Evolutionary conservation across 2,329 filamentous ascomycete species (phyloP).

Genomic region (Fusarium nanum): DNA sequence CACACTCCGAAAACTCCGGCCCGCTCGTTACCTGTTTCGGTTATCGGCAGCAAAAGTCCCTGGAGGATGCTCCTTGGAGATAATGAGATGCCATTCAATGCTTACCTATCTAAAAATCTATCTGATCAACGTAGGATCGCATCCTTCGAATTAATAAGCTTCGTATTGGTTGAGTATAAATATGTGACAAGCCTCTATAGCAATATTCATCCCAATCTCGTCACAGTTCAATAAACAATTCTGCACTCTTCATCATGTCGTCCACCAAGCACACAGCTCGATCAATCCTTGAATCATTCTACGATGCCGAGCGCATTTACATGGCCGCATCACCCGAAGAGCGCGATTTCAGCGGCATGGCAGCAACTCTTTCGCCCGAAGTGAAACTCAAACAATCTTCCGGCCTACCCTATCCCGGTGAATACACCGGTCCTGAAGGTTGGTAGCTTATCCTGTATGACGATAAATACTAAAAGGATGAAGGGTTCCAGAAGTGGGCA

Average conservation of each 20-base stretch:
- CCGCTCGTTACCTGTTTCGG: slow-evolving; percentile 12
- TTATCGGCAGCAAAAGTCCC: slow-evolving; percentile 14
- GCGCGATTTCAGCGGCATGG: slow-evolving; percentile 50
- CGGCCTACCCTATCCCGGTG: slow-evolving; percentile 50
- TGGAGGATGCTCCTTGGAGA: slow-evolving; percentile 25
- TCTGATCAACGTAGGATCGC: background rate
- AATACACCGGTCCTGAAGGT: slow-evolving; percentile 45
- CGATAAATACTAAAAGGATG: background rate
- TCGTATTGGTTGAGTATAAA: background rate
- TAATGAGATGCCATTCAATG: background rate
- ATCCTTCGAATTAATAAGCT: slow-evolving; percentile 9
- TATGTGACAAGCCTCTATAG: too few species aligned
- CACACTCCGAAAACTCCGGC: slow-evolving; percentile 31
- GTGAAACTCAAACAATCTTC: slow-evolving; percentile 49
- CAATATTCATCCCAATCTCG: background rate
- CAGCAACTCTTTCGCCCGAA: slow-evolving; percentile 42
- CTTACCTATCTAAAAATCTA: background rate
- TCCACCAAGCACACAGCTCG: slow-evolving; percentile 35
- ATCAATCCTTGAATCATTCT: slow-evolving; percentile 50
- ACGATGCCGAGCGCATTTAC: slow-evolving; percentile 50
- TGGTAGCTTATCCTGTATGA: background rate
- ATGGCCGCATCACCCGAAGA: slow-evolving; percentile 47
- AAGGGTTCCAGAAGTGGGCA: slow-evolving; percentile 49
- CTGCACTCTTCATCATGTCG: background rate
- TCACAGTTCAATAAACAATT: background rate